phyloP scores from a whole-genome alignment of 768 basidiomycete species.

The Porphyrellus cyaneotinctus region DNA sequence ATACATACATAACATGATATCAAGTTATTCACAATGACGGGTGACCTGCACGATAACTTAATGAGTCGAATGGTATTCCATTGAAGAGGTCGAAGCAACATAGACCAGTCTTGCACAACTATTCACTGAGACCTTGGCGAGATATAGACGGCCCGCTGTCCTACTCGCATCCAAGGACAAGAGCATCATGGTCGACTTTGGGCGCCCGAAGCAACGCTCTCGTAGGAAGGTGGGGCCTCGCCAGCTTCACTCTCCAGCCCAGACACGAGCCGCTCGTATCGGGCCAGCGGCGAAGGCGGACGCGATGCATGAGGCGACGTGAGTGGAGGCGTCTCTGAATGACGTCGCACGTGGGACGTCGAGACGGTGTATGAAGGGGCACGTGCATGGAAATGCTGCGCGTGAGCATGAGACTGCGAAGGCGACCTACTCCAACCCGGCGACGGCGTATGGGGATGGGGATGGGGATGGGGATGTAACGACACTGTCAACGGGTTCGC shows the following conservation, averaged over 20 bases:
- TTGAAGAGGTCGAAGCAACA: no score
- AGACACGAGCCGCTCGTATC: conserved; percentile 79
- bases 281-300: conserved; percentile 30
- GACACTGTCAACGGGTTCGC: background rate
- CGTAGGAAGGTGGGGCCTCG: conserved; percentile 71
- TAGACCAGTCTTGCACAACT: no score
- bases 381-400: background rate
- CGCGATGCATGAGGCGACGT: conserved; percentile 9
- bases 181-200: background rate
- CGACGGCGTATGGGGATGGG: background rate
- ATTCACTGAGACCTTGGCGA: background rate
- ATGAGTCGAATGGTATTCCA: no score
- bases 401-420: background rate
- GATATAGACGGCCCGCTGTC: background rate
- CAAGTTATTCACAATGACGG: no score
- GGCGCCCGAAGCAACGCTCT: conserved; percentile 17
- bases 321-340: background rate
- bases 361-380: background rate
- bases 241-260: conserved; percentile 84
- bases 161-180: background rate
- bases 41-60: no score
- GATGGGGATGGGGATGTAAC: background rate
- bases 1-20: no score
- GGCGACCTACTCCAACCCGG: background rate
- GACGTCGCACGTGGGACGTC: background rate